phyloP scores from a whole-genome alignment of 1,284 basidiomycete species.

The Cryptococcus amylolentus region DNA sequence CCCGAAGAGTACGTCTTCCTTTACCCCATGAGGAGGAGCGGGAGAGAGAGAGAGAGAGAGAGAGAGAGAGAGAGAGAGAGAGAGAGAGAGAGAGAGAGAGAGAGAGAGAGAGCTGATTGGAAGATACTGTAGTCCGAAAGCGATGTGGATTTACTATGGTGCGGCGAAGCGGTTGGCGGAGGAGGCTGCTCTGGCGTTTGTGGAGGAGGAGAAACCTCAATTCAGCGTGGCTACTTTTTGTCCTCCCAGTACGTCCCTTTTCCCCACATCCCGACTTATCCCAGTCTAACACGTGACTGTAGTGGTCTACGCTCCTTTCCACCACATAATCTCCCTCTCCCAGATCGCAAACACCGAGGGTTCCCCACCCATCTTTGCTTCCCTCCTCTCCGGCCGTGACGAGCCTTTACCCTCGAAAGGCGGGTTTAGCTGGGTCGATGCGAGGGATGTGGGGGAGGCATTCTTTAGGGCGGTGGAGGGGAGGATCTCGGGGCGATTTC shows the following conservation, averaged over 20 bases:
- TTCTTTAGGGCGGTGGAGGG: slow-evolving; percentile 3
- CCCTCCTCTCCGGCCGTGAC: slow-evolving; percentile 7
- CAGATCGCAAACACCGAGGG: not conserved
- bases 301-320: slow-evolving; percentile 30
- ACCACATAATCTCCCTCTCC: slow-evolving; percentile 11
- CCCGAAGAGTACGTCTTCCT: slow-evolving; percentile 9
- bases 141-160: slow-evolving; percentile 10
- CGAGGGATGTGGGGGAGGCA: slow-evolving; percentile 2
- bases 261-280: slow-evolving; percentile 14
- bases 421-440: slow-evolving; percentile 1
- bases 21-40: no score
- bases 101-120: not conserved
- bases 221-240: slow-evolving; percentile 10
- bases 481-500: not conserved
- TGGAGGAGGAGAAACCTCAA: slow-evolving; percentile 14
- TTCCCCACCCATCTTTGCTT: not conserved
- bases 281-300: slow-evolving; percentile 1
- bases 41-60: no score
- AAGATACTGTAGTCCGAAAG: not conserved
- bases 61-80: no score
- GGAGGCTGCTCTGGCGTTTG: slow-evolving; percentile 15
- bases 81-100: no score
- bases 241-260: slow-evolving; percentile 13
- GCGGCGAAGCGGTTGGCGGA: slow-evolving; percentile 41
- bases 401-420: not conserved